Evolutionary conservation across 2,329 filamentous ascomycete species (phyloP), one percentile per base, ranked within the genome.

Genomic region (Drechmeria coniospora): DNA sequence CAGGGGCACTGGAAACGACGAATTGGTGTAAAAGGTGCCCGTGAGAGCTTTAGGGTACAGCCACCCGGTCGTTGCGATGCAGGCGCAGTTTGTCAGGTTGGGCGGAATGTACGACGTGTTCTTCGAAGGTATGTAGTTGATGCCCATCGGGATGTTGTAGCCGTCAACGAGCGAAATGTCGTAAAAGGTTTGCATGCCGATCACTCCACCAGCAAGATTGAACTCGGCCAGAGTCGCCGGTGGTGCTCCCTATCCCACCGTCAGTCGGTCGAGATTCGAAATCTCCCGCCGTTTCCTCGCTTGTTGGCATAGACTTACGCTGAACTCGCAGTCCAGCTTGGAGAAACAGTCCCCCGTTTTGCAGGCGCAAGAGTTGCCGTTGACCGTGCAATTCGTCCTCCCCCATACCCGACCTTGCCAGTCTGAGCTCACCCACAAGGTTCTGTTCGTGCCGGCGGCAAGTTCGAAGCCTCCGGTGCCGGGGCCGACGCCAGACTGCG

Each of bases 391-490:
- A 46, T 90, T 90, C 12, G 81, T 87, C 29, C 82, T 64, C 9
- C 74, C 82, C 82, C 81, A 90, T 16, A 90, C 61, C 29, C 82
- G 69, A 8, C 82, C 82, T 46, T 80, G 74, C 82, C 81, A 92
- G 39, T 82, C 70, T 27, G 66, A 58, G 8, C 73, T 68, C 15
- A 90, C 79, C 29, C 63, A 71, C 34, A 84, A 56, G 23, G 65
- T 64, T 34, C 52, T 67, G 29, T 63, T 71, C 19, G 63, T 56
- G 24, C 75, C 71, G 3, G 68, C 48, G 2, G 51, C 44, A 20
- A 87, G 63, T 42, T 72, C 63, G 45, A 87, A 90, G 7, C 80
- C 82, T 13, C 68, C 71, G 8, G 59, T 62, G 3, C 63, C 61
- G 6, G 80, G 78, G 1, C 74, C 75, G 10, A 65, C 68, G 14